These are phyloP conservation scores for Puya raimondii DNA, from an alignment of 176 grass and related monocot species.

Conservation along the genomic window DNA sequence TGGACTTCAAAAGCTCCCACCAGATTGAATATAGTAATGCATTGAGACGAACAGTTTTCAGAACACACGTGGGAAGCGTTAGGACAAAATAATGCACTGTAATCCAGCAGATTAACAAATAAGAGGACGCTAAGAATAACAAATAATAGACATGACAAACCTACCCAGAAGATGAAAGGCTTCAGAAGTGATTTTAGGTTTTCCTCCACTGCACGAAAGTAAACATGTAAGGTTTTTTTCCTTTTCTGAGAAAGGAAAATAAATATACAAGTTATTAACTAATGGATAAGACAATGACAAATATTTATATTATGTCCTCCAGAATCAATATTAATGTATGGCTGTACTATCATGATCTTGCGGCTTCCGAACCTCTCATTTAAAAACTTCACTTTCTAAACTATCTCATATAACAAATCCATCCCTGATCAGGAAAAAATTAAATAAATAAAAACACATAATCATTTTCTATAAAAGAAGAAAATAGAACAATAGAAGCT, in stretches of 20 bases:
- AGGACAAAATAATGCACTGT: neutral
- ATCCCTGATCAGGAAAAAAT: too few relatives aligned
- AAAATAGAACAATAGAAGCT: conserved; percentile 9
- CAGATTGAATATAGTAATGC: neutral
- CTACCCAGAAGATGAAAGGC: conserved; percentile 55
- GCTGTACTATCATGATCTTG: too few relatives aligned
- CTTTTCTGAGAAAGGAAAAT: too few relatives aligned
- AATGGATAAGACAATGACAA: neutral
- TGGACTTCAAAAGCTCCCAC: neutral
- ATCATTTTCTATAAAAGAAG: neutral
- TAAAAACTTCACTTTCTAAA: too few relatives aligned
- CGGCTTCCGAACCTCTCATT: too few relatives aligned
- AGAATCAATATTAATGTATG: neutral
- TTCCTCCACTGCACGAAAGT: conserved; percentile 37
- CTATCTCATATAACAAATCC: too few relatives aligned
- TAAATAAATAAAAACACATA: too few relatives aligned
- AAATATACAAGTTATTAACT: conserved; percentile 14
- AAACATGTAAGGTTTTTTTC: too few relatives aligned
- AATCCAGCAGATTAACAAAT: neutral
- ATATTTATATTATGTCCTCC: neutral
- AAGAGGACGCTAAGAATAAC: neutral
- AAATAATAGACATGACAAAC: conserved; percentile 15
- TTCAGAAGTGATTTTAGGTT: conserved; percentile 43
- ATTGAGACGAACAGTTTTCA: neutral
- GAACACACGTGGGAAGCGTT: neutral